phyloP scores from a whole-genome alignment of 768 basidiomycete genomes.

The Tylopilus sp. region DNA sequence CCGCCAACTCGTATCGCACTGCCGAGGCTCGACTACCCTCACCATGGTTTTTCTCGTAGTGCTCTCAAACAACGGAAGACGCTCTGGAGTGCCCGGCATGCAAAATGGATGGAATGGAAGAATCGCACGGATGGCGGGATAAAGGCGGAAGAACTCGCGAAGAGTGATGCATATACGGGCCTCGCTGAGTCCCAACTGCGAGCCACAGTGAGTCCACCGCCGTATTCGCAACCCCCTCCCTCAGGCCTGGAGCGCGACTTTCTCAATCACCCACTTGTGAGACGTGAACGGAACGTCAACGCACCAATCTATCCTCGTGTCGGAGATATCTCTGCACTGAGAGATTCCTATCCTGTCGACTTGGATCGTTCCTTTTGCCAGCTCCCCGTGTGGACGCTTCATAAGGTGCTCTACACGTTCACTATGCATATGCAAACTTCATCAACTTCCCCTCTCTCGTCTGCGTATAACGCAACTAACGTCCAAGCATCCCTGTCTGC shows the following conservation, averaged over 20 bases:
- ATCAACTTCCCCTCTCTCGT: not conserved
- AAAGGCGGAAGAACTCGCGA: not conserved
- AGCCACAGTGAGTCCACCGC: slow-evolving; percentile 6
- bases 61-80: slow-evolving; percentile 57
- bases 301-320: slow-evolving; percentile 50
- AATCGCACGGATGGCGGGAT: slow-evolving; percentile 7
- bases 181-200: slow-evolving; percentile 10
- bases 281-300: slow-evolving; percentile 15
- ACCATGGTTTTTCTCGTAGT: slow-evolving; percentile 63
- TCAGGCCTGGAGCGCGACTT: slow-evolving; percentile 33
- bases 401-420: slow-evolving; percentile 62
- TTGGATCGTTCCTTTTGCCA: slow-evolving; percentile 58
- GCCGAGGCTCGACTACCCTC: slow-evolving; percentile 43
- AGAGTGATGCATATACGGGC: slow-evolving; percentile 28
- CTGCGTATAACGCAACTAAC: slow-evolving; percentile 14
- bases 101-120: slow-evolving; percentile 44
- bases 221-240: slow-evolving; percentile 18
- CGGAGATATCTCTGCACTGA: slow-evolving; percentile 57
- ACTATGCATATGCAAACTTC: slow-evolving; percentile 42
- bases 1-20: slow-evolving; percentile 8
- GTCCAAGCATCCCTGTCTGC: slow-evolving; percentile 15
- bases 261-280: slow-evolving; percentile 1
- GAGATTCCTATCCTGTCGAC: slow-evolving; percentile 53
- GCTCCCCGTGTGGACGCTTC: slow-evolving; percentile 62
- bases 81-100: slow-evolving; percentile 58